These are phyloP conservation scores for Begonia peltatifolia DNA, from an alignment of 306 rosid species.

Conservation along the genomic window DNA sequence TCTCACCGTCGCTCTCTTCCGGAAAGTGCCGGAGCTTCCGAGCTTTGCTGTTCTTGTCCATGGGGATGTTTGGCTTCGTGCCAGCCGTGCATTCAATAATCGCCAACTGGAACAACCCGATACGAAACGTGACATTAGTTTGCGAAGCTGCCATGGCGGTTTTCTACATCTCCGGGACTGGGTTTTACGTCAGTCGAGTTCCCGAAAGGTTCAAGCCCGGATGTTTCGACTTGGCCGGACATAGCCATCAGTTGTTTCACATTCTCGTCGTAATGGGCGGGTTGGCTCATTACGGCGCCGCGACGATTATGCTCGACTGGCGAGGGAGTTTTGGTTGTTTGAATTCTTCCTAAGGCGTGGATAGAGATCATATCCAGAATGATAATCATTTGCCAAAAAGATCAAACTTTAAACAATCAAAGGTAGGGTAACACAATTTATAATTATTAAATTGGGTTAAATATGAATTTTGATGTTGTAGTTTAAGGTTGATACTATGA, in stretches of 20 bases:
- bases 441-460: no score
- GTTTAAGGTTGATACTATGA: no score
- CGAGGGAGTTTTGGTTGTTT: slow-evolving; percentile 48
- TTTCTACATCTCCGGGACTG: slow-evolving; percentile 56
- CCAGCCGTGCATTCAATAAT: slow-evolving; percentile 65
- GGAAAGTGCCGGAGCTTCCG: slow-evolving; percentile 43
- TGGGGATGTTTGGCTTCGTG: slow-evolving; percentile 83
- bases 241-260: slow-evolving; percentile 89
- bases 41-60: slow-evolving; percentile 66
- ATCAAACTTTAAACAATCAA: no score
- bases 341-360: neutral
- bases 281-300: slow-evolving; percentile 68
- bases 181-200: slow-evolving; percentile 55
- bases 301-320: slow-evolving; percentile 66
- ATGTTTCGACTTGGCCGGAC: slow-evolving; percentile 86
- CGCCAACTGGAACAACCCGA: slow-evolving; percentile 73
- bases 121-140: slow-evolving; percentile 41
- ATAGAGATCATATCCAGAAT: no score
- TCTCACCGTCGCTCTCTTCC: slow-evolving; percentile 46
- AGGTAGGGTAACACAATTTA: no score
- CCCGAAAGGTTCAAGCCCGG: slow-evolving; percentile 92
- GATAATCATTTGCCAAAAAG: no score
- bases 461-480: no score
- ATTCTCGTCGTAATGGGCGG: slow-evolving; percentile 76
- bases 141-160: slow-evolving; percentile 69